These are phyloP conservation scores for Phaeolepiota aurea DNA, from an alignment of 768 basidiomycete species.

Conservation along the genomic window DNA sequence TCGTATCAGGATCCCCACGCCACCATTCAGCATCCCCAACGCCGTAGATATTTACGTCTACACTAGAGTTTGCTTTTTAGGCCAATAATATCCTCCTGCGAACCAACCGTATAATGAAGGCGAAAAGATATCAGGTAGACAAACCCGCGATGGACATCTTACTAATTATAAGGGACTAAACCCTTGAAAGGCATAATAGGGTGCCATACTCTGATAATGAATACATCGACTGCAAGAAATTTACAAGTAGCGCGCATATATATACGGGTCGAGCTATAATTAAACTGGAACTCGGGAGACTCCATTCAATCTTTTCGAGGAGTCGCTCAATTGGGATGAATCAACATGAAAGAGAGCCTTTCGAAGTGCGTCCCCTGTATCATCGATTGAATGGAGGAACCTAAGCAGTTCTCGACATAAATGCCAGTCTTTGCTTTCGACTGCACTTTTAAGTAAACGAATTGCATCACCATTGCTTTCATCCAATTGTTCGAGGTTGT, in stretches of 20 bases:
- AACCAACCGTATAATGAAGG: not conserved
- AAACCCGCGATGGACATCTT: too few species aligned
- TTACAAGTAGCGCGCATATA: too few species aligned
- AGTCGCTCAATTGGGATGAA: constrained; percentile 7
- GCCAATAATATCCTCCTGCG: not conserved
- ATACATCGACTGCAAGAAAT: too few species aligned
- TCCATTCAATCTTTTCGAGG: not conserved
- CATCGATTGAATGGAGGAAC: constrained; percentile 90
- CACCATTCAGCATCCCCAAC: constrained; percentile 29
- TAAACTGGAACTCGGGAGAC: too few species aligned
- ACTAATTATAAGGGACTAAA: too few species aligned
- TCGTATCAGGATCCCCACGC: constrained; percentile 32
- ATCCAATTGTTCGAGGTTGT: constrained; percentile 87
- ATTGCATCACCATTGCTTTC: constrained; percentile 74
- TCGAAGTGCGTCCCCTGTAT: constrained; percentile 64
- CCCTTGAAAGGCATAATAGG: too few species aligned
- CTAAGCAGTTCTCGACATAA: constrained; percentile 87
- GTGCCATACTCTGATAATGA: too few species aligned
- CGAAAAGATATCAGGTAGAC: not conserved
- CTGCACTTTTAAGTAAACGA: constrained; percentile 68
- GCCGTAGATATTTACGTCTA: constrained; percentile 8
- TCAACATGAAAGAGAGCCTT: constrained; percentile 44
- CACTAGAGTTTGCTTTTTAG: not conserved
- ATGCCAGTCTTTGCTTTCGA: constrained; percentile 78
- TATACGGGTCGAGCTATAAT: too few species aligned